A percentile compares a stretch with the other conserved stretches of the same genome.
Conservation (phyloP, 345 rosid species). For the Hevea brasiliensis region DNA sequence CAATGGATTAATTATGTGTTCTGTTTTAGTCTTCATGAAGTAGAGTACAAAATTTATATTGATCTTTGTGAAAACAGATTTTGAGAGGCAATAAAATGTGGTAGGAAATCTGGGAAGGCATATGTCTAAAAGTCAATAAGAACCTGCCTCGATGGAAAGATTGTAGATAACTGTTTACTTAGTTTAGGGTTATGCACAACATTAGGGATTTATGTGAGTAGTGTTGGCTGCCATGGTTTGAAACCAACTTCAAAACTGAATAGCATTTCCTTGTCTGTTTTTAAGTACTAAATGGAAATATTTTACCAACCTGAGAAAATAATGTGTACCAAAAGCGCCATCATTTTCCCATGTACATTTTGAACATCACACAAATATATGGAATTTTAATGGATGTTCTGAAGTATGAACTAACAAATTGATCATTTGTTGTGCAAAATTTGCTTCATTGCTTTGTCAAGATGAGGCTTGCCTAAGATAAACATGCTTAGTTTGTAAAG, state of each 20-base stretch:
- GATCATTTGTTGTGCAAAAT: too few species aligned
- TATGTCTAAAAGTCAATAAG: not conserved
- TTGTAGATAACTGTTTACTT: not conserved
- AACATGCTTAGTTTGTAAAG: not conserved
- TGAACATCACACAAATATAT: too few species aligned
- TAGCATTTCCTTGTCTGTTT: not conserved
- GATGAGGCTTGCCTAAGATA: not conserved
- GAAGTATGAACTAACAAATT: too few species aligned
- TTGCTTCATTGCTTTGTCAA: not conserved
- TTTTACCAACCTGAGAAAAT: not conserved
- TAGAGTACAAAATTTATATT: too few species aligned
- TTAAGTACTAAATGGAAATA: too few species aligned
- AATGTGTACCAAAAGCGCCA: too few species aligned
- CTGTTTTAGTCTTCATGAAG: too few species aligned
- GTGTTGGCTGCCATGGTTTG: not conserved
- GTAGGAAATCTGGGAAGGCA: not conserved
- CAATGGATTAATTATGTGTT: too few species aligned
- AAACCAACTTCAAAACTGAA: not conserved
- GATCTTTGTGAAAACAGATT: too few species aligned
- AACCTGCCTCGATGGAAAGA: not conserved
- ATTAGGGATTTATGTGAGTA: not conserved
- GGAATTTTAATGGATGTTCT: too few species aligned
- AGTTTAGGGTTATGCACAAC: not conserved
- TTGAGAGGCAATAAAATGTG: not conserved
- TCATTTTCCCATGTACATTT: too few species aligned